Conservation (phyloP, 495 filamentous ascomycete genomes). For the Trichoderma asperelloides region DNA sequence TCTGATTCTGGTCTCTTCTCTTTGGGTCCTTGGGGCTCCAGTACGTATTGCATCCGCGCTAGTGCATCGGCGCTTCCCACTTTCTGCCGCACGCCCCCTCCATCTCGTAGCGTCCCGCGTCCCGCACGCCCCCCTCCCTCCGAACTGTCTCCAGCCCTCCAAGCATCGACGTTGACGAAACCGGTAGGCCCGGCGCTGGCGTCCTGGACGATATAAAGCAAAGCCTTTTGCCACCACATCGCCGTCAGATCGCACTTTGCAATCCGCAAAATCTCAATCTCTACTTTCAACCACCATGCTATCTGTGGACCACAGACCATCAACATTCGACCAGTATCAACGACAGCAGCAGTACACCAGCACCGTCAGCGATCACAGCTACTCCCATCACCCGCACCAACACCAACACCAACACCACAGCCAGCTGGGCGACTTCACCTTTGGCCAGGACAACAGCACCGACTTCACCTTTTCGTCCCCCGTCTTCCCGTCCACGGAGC, state of each 20-base stretch:
- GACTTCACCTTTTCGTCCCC: slow-evolving; percentile 14
- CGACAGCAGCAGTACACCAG: slow-evolving; percentile 9
- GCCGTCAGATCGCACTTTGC: slow-evolving; percentile 13
- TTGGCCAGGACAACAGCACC: slow-evolving; percentile 3
- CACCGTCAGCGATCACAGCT: too few species aligned
- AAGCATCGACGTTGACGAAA: background rate
- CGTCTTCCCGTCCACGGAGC: slow-evolving; percentile 14
- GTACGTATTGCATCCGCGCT: too few species aligned
- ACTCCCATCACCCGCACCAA: slow-evolving; percentile 9
- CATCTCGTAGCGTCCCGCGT: too few species aligned
- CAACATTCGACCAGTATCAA: slow-evolving; percentile 10
- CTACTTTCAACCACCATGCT: slow-evolving; percentile 12
- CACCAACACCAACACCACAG: background rate
- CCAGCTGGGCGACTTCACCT: background rate
- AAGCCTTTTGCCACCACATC: slow-evolving; percentile 13
- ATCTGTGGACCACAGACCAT: slow-evolving; percentile 16
- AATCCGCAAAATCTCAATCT: slow-evolving; percentile 10
- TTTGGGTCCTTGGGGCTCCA: too few species aligned
- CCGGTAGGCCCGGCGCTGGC: background rate
- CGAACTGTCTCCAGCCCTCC: background rate
- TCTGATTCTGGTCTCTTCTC: too few species aligned
- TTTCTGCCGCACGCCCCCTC: too few species aligned
- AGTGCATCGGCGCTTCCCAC: too few species aligned
- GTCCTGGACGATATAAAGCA: background rate
- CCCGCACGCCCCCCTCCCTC: background rate